phyloP scores from a whole-genome alignment of 148 eudicot species.

The Heliosperma pusillum region DNA sequence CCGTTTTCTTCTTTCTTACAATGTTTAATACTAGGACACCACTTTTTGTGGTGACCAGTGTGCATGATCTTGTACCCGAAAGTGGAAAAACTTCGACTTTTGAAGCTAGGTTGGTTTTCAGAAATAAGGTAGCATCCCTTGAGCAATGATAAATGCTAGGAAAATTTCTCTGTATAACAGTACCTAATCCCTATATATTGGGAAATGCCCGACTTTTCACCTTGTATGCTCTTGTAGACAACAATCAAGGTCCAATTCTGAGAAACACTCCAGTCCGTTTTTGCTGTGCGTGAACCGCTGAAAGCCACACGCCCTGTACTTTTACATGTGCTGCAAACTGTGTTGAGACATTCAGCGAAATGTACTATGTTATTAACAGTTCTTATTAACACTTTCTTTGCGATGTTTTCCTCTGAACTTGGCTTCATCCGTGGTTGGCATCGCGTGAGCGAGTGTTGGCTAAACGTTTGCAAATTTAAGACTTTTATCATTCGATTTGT shows the following conservation, averaged over 20 bases:
- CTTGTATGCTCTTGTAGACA: not conserved
- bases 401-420: not conserved
- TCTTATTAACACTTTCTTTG: not conserved
- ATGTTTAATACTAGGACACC: not conserved
- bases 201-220: not conserved
- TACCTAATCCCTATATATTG: not conserved
- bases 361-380: not conserved
- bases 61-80: not conserved
- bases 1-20: not conserved
- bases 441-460: not conserved
- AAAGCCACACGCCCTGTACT: not conserved
- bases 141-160: not conserved
- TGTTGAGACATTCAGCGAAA: too few relatives aligned
- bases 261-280: not conserved
- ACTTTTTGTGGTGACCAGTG: not conserved
- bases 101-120: conserved; percentile 2
- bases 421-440: not conserved
- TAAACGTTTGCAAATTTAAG: not conserved
- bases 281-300: too few relatives aligned
- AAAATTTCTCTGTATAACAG: not conserved
- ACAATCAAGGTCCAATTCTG: not conserved
- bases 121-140: not conserved
- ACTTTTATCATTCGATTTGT: not conserved
- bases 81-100: not conserved
- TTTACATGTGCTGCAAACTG: not conserved